Base-by-base conservation (phyloP, 2,329 filamentous ascomycete species). In the Aspergillus sp. region DNA sequence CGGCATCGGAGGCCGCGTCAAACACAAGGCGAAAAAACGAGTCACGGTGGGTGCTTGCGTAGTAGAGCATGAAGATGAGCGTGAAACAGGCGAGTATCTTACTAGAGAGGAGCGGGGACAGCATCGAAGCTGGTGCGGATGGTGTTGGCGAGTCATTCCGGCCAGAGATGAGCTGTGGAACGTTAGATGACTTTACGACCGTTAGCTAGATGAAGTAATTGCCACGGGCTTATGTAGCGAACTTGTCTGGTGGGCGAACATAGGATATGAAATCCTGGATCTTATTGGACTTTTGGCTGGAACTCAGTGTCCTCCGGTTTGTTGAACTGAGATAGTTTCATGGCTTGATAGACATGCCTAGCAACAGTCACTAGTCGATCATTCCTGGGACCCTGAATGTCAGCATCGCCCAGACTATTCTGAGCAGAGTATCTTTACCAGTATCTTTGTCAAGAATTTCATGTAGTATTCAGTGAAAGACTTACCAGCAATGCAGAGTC, bases 111-210 rank as follows among this genome's bases (percentile, higher is more conserved):
- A 88, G 57, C 81, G 81, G 13, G 91, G 91, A 0, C 76, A 78
- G 52, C 82, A 87, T 59, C 84, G 93, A 62, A 92, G 90, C 72
- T 97, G 92, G 91, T 98, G 93, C 75, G 91, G 90, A 0, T 97
- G 94, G 93, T 98, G 94, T 74, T 87, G 84, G 74, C 83, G 92
- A 62, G 88, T 92, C 3, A 86, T 96, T 55, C 88, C 88, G n/a
- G 60, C 87, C 12, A 77, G 76, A 55, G 77, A 77, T 60, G 85
- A 87, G 53, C 10, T 47, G 15, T 19, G 17, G 5, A n/a, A 13
- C 21, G 19, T 36, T 28, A 28, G 3, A 17, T 45, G 19, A 23
- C 17, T 12, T 21, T 45, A n/a, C 41, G 9, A 10, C 2, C 4
- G 6, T 43, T 43, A 17, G 39, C 8, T 19, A 43, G 39, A 19